These are phyloP conservation scores for Cyberlindnera misumaiensis DNA, from an alignment of 805 yeast genomes.

Conservation along the genomic window DNA sequence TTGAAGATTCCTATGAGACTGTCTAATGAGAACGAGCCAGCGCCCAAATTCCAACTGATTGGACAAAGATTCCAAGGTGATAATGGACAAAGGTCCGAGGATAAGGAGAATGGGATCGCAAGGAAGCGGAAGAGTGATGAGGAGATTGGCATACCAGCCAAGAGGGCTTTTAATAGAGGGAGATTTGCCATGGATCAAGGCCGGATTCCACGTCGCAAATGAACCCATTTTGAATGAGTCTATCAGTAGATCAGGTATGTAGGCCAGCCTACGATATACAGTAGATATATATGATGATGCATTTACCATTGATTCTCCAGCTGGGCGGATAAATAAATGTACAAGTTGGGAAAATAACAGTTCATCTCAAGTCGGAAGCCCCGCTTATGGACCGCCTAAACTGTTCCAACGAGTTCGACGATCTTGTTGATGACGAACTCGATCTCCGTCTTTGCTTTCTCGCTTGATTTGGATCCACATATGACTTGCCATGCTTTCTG, in stretches of 20 bases:
- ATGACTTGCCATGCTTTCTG: slow-evolving; percentile 53
- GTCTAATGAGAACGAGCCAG: slow-evolving; percentile 10
- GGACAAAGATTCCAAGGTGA: slow-evolving; percentile 18
- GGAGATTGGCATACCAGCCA: neutral
- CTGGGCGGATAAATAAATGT: neutral
- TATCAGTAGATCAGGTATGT: no score
- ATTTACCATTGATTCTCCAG: no score
- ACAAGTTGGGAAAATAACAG: neutral
- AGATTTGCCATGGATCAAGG: neutral
- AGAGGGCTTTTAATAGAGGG: neutral
- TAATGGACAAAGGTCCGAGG: slow-evolving; percentile 1
- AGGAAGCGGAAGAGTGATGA: slow-evolving; percentile 12
- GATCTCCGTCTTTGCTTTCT: slow-evolving; percentile 79
- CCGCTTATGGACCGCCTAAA: slow-evolving; percentile 37
- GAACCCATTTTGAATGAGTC: no score
- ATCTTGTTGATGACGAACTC: slow-evolving; percentile 26
- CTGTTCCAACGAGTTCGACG: slow-evolving; percentile 29
- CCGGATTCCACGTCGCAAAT: no score
- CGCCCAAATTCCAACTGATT: slow-evolving; percentile 24
- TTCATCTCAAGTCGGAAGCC: slow-evolving; percentile 26
- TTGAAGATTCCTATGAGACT: slow-evolving; percentile 11
- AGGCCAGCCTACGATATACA: no score
- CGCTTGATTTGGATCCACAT: slow-evolving; percentile 79
- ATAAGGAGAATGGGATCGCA: slow-evolving; percentile 7
- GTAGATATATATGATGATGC: no score